phyloP scores from a whole-genome alignment of 1,139 yeast genomes.

The Debaryomyces robertsiae region DNA sequence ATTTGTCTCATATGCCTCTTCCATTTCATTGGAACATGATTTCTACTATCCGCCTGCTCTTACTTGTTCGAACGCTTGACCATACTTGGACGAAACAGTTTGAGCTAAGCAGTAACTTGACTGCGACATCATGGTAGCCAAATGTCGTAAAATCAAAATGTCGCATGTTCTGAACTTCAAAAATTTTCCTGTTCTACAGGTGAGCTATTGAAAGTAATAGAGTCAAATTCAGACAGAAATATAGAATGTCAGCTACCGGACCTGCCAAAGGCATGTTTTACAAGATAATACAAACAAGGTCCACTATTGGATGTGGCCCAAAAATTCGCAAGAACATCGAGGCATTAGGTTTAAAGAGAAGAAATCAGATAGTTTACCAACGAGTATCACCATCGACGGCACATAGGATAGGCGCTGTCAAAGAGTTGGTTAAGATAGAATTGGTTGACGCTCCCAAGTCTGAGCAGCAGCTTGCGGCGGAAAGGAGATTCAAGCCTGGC shows the following conservation, averaged over 20 bases:
- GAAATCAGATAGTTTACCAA: constrained; percentile 76
- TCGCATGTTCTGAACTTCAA: background rate
- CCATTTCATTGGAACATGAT: constrained; percentile 19
- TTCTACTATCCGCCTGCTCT: background rate
- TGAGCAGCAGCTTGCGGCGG: constrained; percentile 52
- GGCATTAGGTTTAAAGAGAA: constrained; percentile 73
- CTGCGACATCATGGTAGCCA: background rate
- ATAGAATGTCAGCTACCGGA: constrained; percentile 3
- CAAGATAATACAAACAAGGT: constrained; percentile 75
- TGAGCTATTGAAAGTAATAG: background rate
- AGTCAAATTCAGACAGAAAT: background rate
- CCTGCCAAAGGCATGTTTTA: constrained; percentile 31
- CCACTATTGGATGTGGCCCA: constrained; percentile 84
- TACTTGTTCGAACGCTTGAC: no score
- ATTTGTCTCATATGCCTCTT: constrained; percentile 22
- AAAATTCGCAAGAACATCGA: constrained; percentile 63
- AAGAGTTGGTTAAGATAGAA: constrained; percentile 87
- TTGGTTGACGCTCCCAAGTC: constrained; percentile 58
- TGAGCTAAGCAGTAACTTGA: background rate
- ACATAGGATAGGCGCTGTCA: constrained; percentile 79
- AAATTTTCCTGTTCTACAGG: constrained; percentile 2
- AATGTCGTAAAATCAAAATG: constrained; percentile 2
- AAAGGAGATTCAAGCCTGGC: constrained; percentile 67
- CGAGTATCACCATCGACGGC: constrained; percentile 78
- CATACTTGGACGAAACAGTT: no score